phyloP scores from a whole-genome alignment of 495 filamentous ascomycete species.

The Cudoniella acicularis region DNA sequence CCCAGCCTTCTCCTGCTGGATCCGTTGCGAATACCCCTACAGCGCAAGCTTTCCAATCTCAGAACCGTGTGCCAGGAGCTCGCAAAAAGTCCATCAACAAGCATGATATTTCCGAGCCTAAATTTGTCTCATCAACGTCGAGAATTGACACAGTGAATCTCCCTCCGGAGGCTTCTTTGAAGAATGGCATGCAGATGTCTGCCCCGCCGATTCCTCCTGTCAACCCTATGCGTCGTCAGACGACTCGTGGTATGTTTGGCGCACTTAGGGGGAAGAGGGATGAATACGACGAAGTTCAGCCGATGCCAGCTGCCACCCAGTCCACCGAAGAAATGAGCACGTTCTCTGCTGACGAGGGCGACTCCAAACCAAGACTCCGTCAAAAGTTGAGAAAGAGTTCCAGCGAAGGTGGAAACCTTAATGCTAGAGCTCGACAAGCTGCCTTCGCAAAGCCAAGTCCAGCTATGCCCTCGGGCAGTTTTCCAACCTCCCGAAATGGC shows the following conservation, averaged over 20 bases:
- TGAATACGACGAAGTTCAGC: slow-evolving; percentile 13
- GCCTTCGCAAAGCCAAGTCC: slow-evolving; percentile 22
- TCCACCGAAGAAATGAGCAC: slow-evolving; percentile 26
- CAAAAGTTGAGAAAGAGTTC: slow-evolving; percentile 24
- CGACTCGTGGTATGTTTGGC: slow-evolving; percentile 50
- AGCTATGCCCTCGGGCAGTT: slow-evolving; percentile 18
- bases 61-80: slow-evolving; percentile 17
- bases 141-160: slow-evolving; percentile 64
- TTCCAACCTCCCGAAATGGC: neutral
- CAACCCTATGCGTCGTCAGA: slow-evolving; percentile 65
- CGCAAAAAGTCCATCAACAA: slow-evolving; percentile 68
- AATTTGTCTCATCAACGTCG: slow-evolving; percentile 72
- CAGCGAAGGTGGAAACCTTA: slow-evolving; percentile 28
- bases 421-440: slow-evolving; percentile 23
- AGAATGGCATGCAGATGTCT: slow-evolving; percentile 22
- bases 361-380: slow-evolving; percentile 14
- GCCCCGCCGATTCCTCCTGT: slow-evolving; percentile 65
- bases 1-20: slow-evolving; percentile 33
- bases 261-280: slow-evolving; percentile 35
- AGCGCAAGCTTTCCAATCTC: slow-evolving; percentile 23
- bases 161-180: slow-evolving; percentile 41
- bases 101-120: slow-evolving; percentile 77
- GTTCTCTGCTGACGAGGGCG: slow-evolving; percentile 27
- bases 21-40: slow-evolving; percentile 30
- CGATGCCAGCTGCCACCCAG: slow-evolving; percentile 18